phyloP scores from a whole-genome alignment of 495 filamentous ascomycete species.

The Chaetomium cochliodes region DNA sequence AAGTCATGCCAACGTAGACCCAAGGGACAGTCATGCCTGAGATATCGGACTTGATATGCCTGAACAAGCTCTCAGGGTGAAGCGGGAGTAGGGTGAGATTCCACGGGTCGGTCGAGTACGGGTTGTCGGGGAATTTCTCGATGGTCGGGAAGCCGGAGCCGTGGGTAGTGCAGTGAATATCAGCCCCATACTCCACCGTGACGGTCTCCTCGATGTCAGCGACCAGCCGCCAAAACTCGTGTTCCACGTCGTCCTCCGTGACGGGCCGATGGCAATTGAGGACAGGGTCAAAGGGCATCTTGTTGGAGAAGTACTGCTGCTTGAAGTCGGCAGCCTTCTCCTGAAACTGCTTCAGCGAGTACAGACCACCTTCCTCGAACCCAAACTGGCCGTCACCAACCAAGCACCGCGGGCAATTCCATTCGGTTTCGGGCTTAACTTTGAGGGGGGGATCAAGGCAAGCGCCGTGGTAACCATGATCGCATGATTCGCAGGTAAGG shows the following conservation, averaged over 20 bases:
- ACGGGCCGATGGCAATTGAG: constrained; percentile 74
- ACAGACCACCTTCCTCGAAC: constrained; percentile 95
- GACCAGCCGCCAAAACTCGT: constrained; percentile 94
- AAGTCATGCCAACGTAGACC: constrained; percentile 99
- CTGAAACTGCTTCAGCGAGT: constrained; percentile 94
- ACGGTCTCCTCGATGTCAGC: constrained; percentile 91
- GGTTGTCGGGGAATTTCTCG: constrained; percentile 82
- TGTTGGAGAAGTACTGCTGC: constrained; percentile 84
- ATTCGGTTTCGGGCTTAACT: constrained; percentile 76
- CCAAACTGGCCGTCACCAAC: constrained; percentile 97
- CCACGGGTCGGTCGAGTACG: constrained; percentile 88
- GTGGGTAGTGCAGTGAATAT: constrained; percentile 98
- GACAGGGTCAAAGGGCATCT: constrained; percentile 85
- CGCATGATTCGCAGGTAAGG: constrained; percentile 89
- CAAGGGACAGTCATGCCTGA: constrained; percentile 99
- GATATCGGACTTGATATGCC: constrained; percentile 96
- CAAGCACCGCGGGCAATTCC: constrained; percentile 94
- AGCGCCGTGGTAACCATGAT: constrained; percentile 79
- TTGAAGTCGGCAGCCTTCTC: constrained; percentile 95
- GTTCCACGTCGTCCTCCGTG: constrained; percentile 93
- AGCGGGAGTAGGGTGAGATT: constrained; percentile 93
- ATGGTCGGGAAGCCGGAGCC: constrained; percentile 97
- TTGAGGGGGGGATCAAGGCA: constrained; percentile 90
- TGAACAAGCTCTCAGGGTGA: constrained; percentile 87
- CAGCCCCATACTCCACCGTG: constrained; percentile 96